Percentiles rank a stretch among this genome's conserved stretches.
phyloP scores from a whole-genome alignment of 2,329 filamentous ascomycete species.

The Aspergillus neoniger region DNA sequence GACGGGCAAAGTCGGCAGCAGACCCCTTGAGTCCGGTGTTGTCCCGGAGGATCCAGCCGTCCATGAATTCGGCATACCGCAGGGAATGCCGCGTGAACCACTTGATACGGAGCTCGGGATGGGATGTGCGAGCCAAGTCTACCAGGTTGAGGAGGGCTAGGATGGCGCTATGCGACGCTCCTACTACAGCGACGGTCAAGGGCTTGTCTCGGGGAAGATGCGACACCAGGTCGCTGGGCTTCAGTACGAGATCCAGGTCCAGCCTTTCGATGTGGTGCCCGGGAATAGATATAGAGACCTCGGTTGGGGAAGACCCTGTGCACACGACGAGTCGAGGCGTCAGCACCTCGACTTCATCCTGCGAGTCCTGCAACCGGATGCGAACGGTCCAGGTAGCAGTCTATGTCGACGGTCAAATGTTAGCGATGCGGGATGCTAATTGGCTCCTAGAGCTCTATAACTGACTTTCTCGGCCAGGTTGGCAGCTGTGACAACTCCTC shows the following conservation, averaged over 20 bases:
- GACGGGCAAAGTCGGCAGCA: constrained; percentile 60
- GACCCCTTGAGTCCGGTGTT: constrained; percentile 67
- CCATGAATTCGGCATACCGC: constrained; percentile 63
- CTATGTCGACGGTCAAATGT: constrained; percentile 18
- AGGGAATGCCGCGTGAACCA: constrained; percentile 65
- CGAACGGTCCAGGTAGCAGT: constrained; percentile 37
- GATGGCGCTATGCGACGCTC: constrained; percentile 65
- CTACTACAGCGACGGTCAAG: constrained; percentile 58
- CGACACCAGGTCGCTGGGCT: constrained; percentile 52
- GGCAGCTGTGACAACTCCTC: constrained; percentile 38
- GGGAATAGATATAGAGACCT: constrained; percentile 46
- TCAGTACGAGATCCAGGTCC: constrained; percentile 59
- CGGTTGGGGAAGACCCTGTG: constrained; percentile 58
- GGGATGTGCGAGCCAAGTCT: constrained; percentile 53
- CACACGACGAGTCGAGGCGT: constrained; percentile 57
- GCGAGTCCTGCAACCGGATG: constrained; percentile 31
- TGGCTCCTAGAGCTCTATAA: constrained; percentile 2
- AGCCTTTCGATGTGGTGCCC: constrained; percentile 46
- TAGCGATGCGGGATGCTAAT: constrained; percentile 10
- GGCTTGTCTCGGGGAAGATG: constrained; percentile 40
- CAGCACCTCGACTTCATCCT: constrained; percentile 35
- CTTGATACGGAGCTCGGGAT: constrained; percentile 57
- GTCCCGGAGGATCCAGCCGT: constrained; percentile 65
- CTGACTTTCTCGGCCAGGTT: constrained; percentile 34
- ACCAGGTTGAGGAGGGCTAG: constrained; percentile 64